Conservation (phyloP, 1,139 yeast genomes). For the Yamadazyma friedrichii region DNA sequence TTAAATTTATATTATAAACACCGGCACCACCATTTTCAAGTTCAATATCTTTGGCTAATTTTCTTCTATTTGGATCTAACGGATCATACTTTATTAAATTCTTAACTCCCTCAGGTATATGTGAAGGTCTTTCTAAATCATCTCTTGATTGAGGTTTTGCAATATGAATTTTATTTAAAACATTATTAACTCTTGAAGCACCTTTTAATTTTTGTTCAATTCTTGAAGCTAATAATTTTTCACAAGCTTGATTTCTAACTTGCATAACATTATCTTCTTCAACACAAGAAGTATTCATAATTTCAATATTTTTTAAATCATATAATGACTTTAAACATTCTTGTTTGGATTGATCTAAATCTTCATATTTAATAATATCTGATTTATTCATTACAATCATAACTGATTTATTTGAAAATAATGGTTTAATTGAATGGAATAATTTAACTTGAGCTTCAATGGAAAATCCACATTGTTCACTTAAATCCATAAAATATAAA, state of each 20-base stretch:
- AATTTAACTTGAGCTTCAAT: conserved; percentile 96
- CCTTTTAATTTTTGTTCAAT: conserved; percentile 97
- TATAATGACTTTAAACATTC: conserved; percentile 63
- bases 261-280: conserved; percentile 95
- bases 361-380: conserved; percentile 84
- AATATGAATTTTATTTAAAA: conserved; percentile 92
- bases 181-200: conserved; percentile 82
- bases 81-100: conserved; percentile 64
- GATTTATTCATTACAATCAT: conserved; percentile 94
- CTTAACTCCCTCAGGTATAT: conserved; percentile 75
- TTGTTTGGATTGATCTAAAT: conserved; percentile 75
- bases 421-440: conserved; percentile 94
- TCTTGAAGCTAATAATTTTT: conserved; percentile 89
- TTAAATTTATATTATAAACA: conserved; percentile 89
- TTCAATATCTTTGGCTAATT: conserved; percentile 84
- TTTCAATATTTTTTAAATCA: conserved; percentile 77
- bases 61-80: conserved; percentile 80
- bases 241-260: conserved; percentile 97
- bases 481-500: conserved; percentile 94
- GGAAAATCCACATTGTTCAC: conserved; percentile 98
- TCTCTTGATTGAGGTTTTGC: conserved; percentile 89
- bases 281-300: conserved; percentile 89
- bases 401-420: conserved; percentile 95
- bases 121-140: conserved; percentile 74
- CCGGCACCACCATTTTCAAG: conserved; percentile 98